Conservation (phyloP, 768 basidiomycete genomes). For the Agaricus sinodeliciosus region DNA sequence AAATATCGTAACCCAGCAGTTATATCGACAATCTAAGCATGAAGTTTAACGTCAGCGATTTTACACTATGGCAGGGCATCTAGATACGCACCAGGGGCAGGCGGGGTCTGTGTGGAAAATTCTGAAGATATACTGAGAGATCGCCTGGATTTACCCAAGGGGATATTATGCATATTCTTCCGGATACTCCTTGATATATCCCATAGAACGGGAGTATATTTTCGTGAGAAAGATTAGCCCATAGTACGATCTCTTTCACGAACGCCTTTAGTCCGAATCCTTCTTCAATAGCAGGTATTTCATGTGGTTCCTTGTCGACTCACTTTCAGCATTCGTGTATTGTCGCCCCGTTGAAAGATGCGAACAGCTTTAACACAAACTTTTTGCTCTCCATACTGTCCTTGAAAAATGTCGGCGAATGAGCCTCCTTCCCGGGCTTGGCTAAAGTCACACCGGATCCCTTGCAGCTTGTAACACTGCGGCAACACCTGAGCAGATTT, state of each 20-base stretch:
- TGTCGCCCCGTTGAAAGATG: not conserved
- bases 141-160: constrained; percentile 18
- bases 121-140: constrained; percentile 11
- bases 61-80: not conserved
- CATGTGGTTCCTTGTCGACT: not conserved
- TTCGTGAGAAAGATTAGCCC: constrained; percentile 25
- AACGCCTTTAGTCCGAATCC: not conserved
- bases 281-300: not conserved
- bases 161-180: constrained; percentile 13
- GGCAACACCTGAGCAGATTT: not conserved
- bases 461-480: not conserved
- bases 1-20: not conserved
- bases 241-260: constrained; percentile 23
- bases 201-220: constrained; percentile 31
- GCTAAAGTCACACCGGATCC: not conserved
- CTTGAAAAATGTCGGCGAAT: not conserved
- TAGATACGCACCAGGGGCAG: constrained; percentile 11
- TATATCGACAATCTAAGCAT: not conserved
- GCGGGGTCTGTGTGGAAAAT: constrained; percentile 7
- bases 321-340: not conserved
- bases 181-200: constrained; percentile 14
- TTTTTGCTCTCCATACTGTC: not conserved
- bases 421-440: not conserved
- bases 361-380: constrained; percentile 10
- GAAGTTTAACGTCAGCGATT: not conserved